Evolutionary conservation across 1,284 basidiomycete species (phyloP).

Genomic region (Rhodotorula glutinis): DNA sequence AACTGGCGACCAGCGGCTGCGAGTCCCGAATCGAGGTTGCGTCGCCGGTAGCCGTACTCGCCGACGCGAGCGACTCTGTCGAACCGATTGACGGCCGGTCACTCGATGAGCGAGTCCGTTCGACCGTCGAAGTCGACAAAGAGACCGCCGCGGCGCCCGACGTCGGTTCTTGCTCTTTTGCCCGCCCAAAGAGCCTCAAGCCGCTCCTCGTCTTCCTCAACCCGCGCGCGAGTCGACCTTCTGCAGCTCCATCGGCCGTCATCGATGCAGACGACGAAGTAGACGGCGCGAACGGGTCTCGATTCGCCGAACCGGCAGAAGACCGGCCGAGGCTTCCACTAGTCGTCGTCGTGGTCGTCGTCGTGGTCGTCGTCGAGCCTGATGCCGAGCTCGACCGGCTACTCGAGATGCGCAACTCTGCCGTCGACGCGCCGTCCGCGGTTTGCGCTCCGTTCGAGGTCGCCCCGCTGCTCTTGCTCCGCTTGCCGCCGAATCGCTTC

Average conservation of each 20-base stretch:
- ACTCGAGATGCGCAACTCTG: not conserved
- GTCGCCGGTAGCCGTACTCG: too few species aligned
- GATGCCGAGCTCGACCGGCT: not conserved
- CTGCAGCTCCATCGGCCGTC: not conserved
- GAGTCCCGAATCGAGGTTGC: not conserved
- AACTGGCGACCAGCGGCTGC: not conserved
- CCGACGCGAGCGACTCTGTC: too few species aligned
- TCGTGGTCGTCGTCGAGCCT: not conserved
- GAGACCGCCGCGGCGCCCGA: not conserved
- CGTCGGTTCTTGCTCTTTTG: constrained; percentile 8
- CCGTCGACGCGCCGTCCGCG: not conserved
- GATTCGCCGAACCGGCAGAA: not conserved
- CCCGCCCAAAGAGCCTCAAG: constrained; percentile 14
- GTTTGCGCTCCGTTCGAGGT: too few species aligned
- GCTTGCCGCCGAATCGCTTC: too few species aligned
- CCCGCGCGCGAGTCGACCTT: constrained; percentile 16
- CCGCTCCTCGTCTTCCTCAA: constrained; percentile 26
- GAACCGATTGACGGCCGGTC: too few species aligned
- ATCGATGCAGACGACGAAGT: not conserved
- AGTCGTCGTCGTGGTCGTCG: not conserved
- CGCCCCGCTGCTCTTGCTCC: too few species aligned
- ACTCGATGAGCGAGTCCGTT: too few species aligned
- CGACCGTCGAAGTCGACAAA: not conserved
- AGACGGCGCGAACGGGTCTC: not conserved
- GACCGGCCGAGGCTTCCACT: not conserved